These are phyloP conservation scores for Rhizopogon vulgaris DNA, from an alignment of 768 basidiomycete genomes.

Conservation along the genomic window DNA sequence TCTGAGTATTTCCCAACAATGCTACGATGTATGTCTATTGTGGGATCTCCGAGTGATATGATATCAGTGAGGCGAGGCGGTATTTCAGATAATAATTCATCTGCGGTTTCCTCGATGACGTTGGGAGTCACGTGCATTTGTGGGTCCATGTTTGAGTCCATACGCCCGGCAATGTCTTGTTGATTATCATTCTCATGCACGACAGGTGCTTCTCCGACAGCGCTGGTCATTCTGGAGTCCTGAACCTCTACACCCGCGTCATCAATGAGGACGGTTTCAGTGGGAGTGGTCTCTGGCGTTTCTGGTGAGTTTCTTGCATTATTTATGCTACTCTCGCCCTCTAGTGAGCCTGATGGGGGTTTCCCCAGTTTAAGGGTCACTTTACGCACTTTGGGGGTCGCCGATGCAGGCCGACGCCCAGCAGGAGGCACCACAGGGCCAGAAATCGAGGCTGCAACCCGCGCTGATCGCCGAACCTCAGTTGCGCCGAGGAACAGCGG, in stretches of 20 bases:
- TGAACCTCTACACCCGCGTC: too few relatives aligned
- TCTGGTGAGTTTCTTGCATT: too few relatives aligned
- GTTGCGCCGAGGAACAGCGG: conserved; percentile 6
- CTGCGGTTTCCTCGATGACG: neutral
- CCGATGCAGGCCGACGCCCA: too few relatives aligned
- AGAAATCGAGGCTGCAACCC: too few relatives aligned
- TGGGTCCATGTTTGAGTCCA: neutral
- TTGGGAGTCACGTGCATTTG: neutral
- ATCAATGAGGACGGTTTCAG: too few relatives aligned
- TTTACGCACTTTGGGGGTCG: neutral
- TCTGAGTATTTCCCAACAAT: conserved; percentile 12
- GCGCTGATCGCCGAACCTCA: too few relatives aligned
- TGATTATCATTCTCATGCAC: too few relatives aligned
- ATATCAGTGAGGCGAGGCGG: conserved; percentile 1
- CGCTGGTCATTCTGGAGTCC: too few relatives aligned
- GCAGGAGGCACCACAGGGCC: too few relatives aligned
- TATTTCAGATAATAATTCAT: neutral
- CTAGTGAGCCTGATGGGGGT: neutral
- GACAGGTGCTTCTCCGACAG: too few relatives aligned
- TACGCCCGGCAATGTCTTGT: neutral
- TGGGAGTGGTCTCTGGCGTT: too few relatives aligned
- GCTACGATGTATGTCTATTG: conserved; percentile 5
- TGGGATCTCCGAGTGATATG: conserved; percentile 6
- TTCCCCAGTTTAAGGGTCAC: neutral
- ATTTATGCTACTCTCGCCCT: neutral